Conservation (phyloP, 257 asterid genomes). For the Solanum okadae region DNA sequence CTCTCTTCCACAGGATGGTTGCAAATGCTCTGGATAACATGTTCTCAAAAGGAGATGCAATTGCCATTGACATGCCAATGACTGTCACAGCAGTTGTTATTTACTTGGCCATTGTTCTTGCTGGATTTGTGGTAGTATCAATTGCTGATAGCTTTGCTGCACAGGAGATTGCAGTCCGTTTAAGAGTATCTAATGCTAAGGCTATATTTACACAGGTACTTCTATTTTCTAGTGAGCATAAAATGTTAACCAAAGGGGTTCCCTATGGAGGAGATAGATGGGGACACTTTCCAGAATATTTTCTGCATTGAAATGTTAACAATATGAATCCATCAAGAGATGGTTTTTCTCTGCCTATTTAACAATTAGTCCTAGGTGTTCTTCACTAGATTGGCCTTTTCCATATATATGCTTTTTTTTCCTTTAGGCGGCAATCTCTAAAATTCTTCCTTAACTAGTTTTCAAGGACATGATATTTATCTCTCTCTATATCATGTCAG, state of each 20-base stretch:
- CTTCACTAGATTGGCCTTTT: neutral
- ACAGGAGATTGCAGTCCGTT: constrained; percentile 72
- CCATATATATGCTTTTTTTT: neutral
- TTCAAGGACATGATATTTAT: neutral
- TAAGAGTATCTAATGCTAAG: constrained; percentile 69
- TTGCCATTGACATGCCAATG: constrained; percentile 97
- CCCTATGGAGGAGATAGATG: neutral
- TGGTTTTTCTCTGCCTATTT: neutral
- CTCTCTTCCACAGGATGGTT: constrained; percentile 48
- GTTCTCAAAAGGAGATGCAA: constrained; percentile 75
- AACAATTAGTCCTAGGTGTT: neutral
- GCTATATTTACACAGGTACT: constrained; percentile 84
- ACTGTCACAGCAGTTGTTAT: constrained; percentile 72
- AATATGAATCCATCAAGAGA: neutral
- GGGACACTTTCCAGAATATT: neutral
- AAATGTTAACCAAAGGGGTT: neutral
- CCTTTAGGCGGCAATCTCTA: neutral
- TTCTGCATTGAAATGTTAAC: neutral
- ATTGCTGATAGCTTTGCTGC: constrained; percentile 97
- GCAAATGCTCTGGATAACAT: constrained; percentile 68
- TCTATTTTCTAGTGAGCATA: neutral
- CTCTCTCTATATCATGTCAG: neutral
- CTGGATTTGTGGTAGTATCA: constrained; percentile 75
- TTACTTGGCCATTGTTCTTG: constrained; percentile 76
- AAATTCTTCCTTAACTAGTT: neutral